Evolutionary conservation across 2,329 filamentous ascomycete genomes (phyloP).

Genomic region (Zymoseptoria crescenta): DNA sequence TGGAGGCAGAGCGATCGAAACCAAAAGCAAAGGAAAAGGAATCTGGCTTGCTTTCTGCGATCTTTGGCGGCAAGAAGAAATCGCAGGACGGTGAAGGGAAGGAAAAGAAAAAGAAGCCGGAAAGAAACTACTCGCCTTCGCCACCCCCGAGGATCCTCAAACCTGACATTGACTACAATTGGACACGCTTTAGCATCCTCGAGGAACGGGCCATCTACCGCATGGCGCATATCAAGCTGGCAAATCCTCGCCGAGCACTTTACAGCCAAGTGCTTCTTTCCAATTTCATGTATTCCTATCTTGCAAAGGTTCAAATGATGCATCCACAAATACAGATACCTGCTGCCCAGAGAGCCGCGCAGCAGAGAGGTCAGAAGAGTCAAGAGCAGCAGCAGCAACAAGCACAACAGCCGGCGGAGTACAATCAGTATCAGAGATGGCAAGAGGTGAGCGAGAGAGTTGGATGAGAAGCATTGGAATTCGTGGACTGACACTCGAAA

Average conservation of each 20-base stretch:
- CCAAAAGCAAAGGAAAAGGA: constrained; percentile 65
- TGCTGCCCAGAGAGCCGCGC: constrained; percentile 49
- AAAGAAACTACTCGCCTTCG: constrained; percentile 60
- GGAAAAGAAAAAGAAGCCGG: constrained; percentile 60
- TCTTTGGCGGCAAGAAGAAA: constrained; percentile 79
- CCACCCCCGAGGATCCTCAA: constrained; percentile 63
- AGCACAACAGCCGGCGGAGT: constrained; percentile 23
- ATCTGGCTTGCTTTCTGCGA: constrained; percentile 74
- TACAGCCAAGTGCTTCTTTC: constrained; percentile 93
- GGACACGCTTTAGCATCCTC: constrained; percentile 88
- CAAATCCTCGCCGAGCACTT: constrained; percentile 86
- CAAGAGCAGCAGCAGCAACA: constrained; percentile 15
- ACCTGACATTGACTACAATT: constrained; percentile 90
- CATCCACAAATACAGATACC: constrained; percentile 91
- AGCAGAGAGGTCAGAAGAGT: constrained; percentile 32
- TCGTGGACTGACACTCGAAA: constrained; percentile 1
- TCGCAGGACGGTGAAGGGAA: constrained; percentile 58
- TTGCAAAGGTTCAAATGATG: constrained; percentile 98
- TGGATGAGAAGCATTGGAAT: neutral
- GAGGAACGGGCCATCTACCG: constrained; percentile 96
- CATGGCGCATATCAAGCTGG: constrained; percentile 97
- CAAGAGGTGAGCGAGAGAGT: constrained; percentile 29
- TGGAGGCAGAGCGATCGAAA: constrained; percentile 77
- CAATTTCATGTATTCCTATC: constrained; percentile 99
- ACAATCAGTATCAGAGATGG: constrained; percentile 31